phyloP scores from a whole-genome alignment of 23 red algal genomes.

The Agarophyton chilense region DNA sequence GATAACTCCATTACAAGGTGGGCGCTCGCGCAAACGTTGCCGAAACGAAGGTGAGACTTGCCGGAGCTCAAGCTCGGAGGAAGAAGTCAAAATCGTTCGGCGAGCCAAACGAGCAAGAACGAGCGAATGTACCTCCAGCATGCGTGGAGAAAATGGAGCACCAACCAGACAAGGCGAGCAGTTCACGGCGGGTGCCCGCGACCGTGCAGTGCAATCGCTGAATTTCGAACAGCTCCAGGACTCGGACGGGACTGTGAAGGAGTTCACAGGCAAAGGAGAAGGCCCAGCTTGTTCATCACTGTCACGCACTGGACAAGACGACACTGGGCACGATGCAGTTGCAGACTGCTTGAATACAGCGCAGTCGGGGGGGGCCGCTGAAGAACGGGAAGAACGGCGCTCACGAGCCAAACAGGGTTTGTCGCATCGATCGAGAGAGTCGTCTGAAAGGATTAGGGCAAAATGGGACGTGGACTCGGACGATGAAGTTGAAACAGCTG shows the following conservation, averaged over 20 bases:
- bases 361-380: background rate
- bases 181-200: background rate
- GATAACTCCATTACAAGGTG: background rate
- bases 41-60: background rate
- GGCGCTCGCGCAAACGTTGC: background rate
- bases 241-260: background rate
- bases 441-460: background rate
- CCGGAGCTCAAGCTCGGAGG: background rate
- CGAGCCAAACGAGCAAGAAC: background rate
- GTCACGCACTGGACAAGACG: too few relatives aligned
- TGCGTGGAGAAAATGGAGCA: background rate
- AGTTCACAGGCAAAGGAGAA: background rate
- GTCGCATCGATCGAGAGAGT: background rate
- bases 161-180: background rate
- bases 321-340: too few relatives aligned
- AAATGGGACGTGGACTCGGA: conserved; percentile 3
- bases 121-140: background rate
- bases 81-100: background rate
- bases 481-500: background rate
- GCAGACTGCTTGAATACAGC: background rate
- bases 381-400: background rate
- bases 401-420: background rate
- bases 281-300: too few relatives aligned
- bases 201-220: background rate
- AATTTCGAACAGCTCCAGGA: background rate